These are phyloP conservation scores for Tripidium arundinaceum DNA, from an alignment of 202 grass and related monocot species.

Conservation along the genomic window DNA sequence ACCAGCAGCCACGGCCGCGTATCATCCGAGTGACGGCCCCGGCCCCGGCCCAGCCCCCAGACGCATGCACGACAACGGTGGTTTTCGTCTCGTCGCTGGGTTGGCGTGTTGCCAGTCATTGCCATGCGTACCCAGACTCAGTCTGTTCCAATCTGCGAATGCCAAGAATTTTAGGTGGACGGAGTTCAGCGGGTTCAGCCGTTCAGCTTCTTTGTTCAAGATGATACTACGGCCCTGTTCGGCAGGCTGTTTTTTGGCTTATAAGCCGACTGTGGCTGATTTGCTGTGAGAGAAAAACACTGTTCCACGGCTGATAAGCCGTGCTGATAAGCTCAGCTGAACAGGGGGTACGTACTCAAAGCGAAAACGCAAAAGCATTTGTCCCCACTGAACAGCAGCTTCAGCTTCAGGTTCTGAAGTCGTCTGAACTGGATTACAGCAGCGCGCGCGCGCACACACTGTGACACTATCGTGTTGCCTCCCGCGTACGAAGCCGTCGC, in stretches of 20 bases:
- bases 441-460: neutral
- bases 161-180: neutral
- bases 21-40: too few species aligned
- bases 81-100: neutral
- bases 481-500: neutral
- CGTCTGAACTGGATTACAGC: neutral
- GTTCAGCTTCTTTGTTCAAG: too few species aligned
- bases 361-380: neutral
- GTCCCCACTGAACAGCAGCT: neutral
- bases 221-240: too few species aligned
- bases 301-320: too few species aligned
- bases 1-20: too few species aligned
- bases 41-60: too few species aligned
- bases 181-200: too few species aligned
- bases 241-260: too few species aligned
- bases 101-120: neutral
- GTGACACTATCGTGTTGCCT: neutral
- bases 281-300: too few species aligned
- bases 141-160: neutral
- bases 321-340: too few species aligned
- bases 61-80: neutral
- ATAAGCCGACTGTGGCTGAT: too few species aligned
- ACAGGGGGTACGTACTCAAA: too few species aligned
- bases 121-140: neutral
- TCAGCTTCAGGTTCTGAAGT: neutral